phyloP scores from a whole-genome alignment of 352 stramenopile genomes.

The Globisporangium polare region DNA sequence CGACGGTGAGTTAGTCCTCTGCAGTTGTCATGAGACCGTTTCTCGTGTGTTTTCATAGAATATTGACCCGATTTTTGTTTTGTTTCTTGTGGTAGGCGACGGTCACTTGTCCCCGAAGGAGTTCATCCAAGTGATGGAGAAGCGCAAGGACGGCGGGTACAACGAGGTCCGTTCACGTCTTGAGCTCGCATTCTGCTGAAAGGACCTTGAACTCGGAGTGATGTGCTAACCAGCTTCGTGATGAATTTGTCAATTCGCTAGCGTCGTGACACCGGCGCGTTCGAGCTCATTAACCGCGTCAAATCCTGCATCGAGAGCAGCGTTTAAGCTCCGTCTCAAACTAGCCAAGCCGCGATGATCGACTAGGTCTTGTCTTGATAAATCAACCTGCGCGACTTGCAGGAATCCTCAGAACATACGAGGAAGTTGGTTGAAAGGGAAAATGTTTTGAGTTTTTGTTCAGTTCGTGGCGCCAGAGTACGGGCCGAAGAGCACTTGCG shows the following conservation, averaged over 20 bases:
- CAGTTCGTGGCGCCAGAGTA: constrained; percentile 47
- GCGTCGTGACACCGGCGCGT: constrained; percentile 70
- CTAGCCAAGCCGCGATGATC: too few relatives aligned
- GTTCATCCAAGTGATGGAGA: constrained; percentile 87
- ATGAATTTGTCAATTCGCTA: constrained; percentile 17
- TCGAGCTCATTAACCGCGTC: constrained; percentile 62
- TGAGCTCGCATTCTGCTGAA: not conserved
- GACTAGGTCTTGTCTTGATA: too few relatives aligned
- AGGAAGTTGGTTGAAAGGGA: not conserved
- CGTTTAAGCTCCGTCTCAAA: too few relatives aligned
- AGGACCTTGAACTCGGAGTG: not conserved
- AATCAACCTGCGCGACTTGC: not conserved
- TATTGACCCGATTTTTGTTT: not conserved
- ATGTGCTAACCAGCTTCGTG: not conserved
- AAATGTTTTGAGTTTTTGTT: constrained; percentile 1
- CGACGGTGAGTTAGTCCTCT: constrained; percentile 35
- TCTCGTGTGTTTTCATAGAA: too few relatives aligned
- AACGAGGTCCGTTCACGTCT: constrained; percentile 51
- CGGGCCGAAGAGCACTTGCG: constrained; percentile 73
- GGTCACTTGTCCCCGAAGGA: constrained; percentile 74
- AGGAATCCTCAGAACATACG: not conserved
- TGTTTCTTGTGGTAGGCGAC: constrained; percentile 37
- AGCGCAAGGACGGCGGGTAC: constrained; percentile 77
- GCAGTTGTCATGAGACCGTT: not conserved
- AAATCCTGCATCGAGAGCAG: constrained; percentile 61